Evolutionary conservation across 768 basidiomycete genomes (phyloP).

Genomic region (Lactarius sanguifluus): DNA sequence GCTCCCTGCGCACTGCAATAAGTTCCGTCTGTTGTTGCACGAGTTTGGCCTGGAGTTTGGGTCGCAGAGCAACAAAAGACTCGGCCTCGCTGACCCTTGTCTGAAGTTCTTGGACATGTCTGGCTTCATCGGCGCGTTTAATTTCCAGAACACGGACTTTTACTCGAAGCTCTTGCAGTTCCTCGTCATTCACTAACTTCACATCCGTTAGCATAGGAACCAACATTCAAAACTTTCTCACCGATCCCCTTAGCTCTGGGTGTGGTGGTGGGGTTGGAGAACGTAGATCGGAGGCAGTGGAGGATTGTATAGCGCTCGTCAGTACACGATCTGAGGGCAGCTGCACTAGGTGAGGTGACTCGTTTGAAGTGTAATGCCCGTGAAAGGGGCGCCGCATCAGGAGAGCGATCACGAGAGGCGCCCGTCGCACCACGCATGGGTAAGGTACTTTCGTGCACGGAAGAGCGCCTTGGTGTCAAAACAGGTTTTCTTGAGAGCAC

Average conservation of each 20-base stretch:
- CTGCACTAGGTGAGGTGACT: conserved; percentile 39
- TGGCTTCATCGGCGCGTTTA: conserved; percentile 82
- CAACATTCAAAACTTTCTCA: not conserved
- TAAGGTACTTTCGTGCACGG: conserved; percentile 34
- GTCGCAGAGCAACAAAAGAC: conserved; percentile 77
- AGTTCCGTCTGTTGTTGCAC: conserved; percentile 78
- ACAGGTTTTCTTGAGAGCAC: conserved; percentile 13
- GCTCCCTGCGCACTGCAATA: conserved; percentile 67
- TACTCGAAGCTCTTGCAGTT: conserved; percentile 77
- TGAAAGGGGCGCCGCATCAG: conserved; percentile 31
- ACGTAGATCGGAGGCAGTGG: conserved; percentile 10
- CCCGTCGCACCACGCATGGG: conserved; percentile 37
- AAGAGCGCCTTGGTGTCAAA: conserved; percentile 45
- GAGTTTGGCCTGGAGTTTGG: conserved; percentile 89
- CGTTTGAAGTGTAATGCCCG: conserved; percentile 33
- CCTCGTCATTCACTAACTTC: conserved; percentile 46
- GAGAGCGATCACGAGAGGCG: conserved; percentile 37
- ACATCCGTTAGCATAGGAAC: conserved; percentile 2
- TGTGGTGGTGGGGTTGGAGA: conserved; percentile 21
- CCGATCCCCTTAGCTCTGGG: conserved; percentile 4
- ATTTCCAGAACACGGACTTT: conserved; percentile 85
- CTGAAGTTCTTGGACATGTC: conserved; percentile 82
- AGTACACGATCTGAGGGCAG: conserved; percentile 20
- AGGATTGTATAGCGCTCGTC: conserved; percentile 20
- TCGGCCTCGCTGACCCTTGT: conserved; percentile 81